Evolutionary conservation across 257 asterid genomes (phyloP).

Genomic region (Solanum paucissectum): DNA sequence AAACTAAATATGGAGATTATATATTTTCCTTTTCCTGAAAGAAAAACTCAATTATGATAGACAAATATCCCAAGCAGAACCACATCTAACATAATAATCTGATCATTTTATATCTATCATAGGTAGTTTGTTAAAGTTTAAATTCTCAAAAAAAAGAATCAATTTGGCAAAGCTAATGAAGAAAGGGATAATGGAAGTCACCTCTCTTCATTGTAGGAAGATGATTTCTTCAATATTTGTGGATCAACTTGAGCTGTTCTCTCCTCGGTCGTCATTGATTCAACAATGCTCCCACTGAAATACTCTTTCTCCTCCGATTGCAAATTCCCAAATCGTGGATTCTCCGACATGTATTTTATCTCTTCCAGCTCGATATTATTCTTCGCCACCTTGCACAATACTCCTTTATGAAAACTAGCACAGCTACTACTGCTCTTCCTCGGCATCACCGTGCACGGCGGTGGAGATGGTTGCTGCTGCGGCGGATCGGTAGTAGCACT

Average conservation of each 20-base stretch:
- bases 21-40: no score
- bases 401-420: constrained; percentile 31
- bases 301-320: constrained; percentile 67
- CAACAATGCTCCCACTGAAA: constrained; percentile 89
- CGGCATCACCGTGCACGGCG: background rate
- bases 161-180: no score
- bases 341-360: constrained; percentile 69
- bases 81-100: no score
- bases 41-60: no score
- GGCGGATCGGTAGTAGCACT: background rate
- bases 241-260: constrained; percentile 15
- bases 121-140: no score
- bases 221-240: constrained; percentile 47
- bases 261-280: constrained; percentile 31
- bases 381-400: constrained; percentile 21
- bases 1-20: no score
- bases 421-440: constrained; percentile 51
- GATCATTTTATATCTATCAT: no score
- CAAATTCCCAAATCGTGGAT: constrained; percentile 72
- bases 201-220: constrained; percentile 82
- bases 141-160: no score
- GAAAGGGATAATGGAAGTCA: background rate
- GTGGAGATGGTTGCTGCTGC: constrained; percentile 3
- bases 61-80: no score
- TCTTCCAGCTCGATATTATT: constrained; percentile 27